phyloP scores from a whole-genome alignment of 2,329 filamentous ascomycete genomes.

The Arthroderma sp. region DNA sequence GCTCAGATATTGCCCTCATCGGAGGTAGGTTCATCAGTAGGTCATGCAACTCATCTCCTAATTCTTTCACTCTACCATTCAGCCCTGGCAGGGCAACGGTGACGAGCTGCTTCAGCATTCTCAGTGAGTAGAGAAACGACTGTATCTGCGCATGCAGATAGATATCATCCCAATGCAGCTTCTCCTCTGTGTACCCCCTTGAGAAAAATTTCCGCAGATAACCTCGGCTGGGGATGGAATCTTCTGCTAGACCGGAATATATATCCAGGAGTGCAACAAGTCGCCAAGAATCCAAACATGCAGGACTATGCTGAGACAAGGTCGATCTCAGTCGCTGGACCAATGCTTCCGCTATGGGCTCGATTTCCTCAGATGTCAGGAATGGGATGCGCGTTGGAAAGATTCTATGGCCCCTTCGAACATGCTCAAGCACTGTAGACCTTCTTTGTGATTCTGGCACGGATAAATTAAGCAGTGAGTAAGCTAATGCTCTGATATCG shows the following conservation, averaged over 20 bases:
- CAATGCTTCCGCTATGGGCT: slow-evolving; percentile 12
- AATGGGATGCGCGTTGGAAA: slow-evolving; percentile 18
- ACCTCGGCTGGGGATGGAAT: slow-evolving; percentile 10
- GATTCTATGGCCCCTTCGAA: slow-evolving; percentile 25
- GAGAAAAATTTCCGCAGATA: slow-evolving; percentile 19
- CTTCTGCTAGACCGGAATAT: slow-evolving; percentile 10
- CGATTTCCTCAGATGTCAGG: slow-evolving; percentile 11
- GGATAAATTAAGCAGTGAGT: slow-evolving; percentile 37
- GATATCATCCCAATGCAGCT: slow-evolving; percentile 43
- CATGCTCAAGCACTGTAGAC: slow-evolving; percentile 20
- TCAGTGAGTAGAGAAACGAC: slow-evolving; percentile 48
- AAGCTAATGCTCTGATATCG: slow-evolving; percentile 40
- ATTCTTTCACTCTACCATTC: not conserved
- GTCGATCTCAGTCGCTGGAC: slow-evolving; percentile 14
- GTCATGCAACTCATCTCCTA: slow-evolving; percentile 5
- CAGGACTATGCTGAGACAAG: slow-evolving; percentile 6
- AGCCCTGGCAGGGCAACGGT: slow-evolving; percentile 17
- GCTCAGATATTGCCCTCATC: slow-evolving; percentile 5
- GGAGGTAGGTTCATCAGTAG: slow-evolving; percentile 13
- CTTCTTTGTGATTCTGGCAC: slow-evolving; percentile 14
- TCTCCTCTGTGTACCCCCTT: slow-evolving; percentile 19
- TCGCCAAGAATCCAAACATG: slow-evolving; percentile 18
- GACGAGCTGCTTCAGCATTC: slow-evolving; percentile 44
- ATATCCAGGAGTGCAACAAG: slow-evolving; percentile 23
- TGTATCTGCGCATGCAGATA: slow-evolving; percentile 51